These are phyloP conservation scores for Atkinsonella texensis DNA, from an alignment of 2,329 filamentous ascomycete genomes.

Conservation along the genomic window DNA sequence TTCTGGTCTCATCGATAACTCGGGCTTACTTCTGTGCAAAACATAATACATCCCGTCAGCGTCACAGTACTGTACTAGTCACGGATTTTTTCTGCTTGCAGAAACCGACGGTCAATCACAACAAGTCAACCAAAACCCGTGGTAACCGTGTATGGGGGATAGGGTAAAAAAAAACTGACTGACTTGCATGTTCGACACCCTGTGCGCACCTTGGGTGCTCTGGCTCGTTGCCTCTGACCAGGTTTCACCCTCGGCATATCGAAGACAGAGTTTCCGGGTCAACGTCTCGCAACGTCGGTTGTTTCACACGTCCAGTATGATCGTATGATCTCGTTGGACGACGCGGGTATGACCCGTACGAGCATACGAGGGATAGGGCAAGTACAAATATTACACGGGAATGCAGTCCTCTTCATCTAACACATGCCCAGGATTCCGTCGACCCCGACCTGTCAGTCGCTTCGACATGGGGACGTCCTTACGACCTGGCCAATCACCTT, in stretches of 20 bases:
- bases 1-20: neutral
- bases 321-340: too few relatives aligned
- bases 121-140: neutral
- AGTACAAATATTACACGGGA: too few relatives aligned
- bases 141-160: neutral
- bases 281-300: too few relatives aligned
- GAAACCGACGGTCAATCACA: too few relatives aligned
- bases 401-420: too few relatives aligned
- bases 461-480: neutral
- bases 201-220: constrained; percentile 1
- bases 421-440: too few relatives aligned
- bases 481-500: neutral
- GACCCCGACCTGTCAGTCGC: too few relatives aligned
- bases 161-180: neutral
- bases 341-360: neutral
- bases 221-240: neutral
- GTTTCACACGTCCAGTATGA: too few relatives aligned
- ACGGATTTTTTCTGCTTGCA: too few relatives aligned
- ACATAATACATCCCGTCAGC: neutral
- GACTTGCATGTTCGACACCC: constrained; percentile 3
- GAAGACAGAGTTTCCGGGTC: neutral
- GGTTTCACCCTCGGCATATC: neutral
- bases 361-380: neutral
- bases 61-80: neutral
- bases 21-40: neutral